A percentile compares a stretch with the other conserved stretches of the same genome.
Conservation (phyloP, 2,329 filamentous ascomycete species). For the Stagonosporopsis tanaceti region DNA sequence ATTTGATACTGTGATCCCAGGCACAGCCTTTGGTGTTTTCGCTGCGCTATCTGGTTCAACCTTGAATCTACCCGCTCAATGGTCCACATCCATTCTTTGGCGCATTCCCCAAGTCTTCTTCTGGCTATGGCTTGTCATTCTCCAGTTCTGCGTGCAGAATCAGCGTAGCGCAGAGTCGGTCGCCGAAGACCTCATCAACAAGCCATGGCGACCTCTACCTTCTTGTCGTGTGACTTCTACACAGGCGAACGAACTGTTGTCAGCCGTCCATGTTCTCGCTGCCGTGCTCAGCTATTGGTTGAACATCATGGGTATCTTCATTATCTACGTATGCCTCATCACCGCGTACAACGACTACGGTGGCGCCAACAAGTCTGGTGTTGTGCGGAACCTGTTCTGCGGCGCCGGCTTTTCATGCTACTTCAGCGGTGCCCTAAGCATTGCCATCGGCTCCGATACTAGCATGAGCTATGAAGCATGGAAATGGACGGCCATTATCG, state of each 20-base stretch:
- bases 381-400: slow-evolving; percentile 44
- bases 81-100: not conserved
- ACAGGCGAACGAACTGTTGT: slow-evolving; percentile 27
- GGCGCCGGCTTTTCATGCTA: slow-evolving; percentile 40
- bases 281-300: slow-evolving; percentile 14
- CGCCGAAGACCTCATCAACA: slow-evolving; percentile 53
- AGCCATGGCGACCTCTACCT: slow-evolving; percentile 50
- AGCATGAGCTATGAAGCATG: slow-evolving; percentile 17
- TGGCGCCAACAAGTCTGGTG: slow-evolving; percentile 36
- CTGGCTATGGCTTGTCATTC: slow-evolving; percentile 49
- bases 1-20: slow-evolving; percentile 22
- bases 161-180: slow-evolving; percentile 47
- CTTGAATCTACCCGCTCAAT: slow-evolving; percentile 20
- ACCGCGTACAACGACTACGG: slow-evolving; percentile 43
- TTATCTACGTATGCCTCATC: slow-evolving; percentile 30
- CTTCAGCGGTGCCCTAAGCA: slow-evolving; percentile 39
- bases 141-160: slow-evolving; percentile 52
- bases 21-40: slow-evolving; percentile 19
- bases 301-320: slow-evolving; percentile 18
- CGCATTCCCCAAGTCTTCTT: slow-evolving; percentile 11
- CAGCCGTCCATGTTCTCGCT: slow-evolving; percentile 1
- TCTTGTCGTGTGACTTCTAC: slow-evolving; percentile 29
- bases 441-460: slow-evolving; percentile 22
- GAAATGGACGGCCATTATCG: slow-evolving; percentile 44
- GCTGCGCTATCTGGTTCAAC: slow-evolving; percentile 20